Evolutionary conservation across 2,329 filamentous ascomycete genomes (phyloP).

Genomic region (Claviceps capensis): DNA sequence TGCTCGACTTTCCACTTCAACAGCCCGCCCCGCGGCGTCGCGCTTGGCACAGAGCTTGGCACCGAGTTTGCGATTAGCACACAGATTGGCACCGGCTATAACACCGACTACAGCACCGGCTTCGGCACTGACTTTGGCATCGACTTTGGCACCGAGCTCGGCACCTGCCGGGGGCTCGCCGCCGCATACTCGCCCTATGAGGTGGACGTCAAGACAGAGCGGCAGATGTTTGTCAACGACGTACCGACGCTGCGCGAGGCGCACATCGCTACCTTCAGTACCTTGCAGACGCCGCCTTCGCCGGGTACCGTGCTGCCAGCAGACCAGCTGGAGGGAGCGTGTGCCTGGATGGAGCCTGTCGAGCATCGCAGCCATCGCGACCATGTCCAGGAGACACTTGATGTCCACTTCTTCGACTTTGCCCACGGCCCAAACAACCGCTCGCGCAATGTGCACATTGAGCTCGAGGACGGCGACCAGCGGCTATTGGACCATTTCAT

Average conservation of each 20-base stretch:
- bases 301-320: conserved; percentile 52
- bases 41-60: conserved; percentile 33
- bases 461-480: conserved; percentile 79
- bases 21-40: conserved; percentile 33
- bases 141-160: conserved; percentile 31
- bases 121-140: neutral
- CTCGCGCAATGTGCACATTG: conserved; percentile 57
- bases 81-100: too few species aligned
- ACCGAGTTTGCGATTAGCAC: conserved; percentile 27
- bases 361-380: conserved; percentile 10
- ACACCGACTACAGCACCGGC: too few species aligned
- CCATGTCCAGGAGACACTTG: conserved; percentile 43
- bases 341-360: conserved; percentile 30
- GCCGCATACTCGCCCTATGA: conserved; percentile 67
- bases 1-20: conserved; percentile 64
- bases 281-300: conserved; percentile 68
- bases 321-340: conserved; percentile 31
- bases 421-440: conserved; percentile 51
- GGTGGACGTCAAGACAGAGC: conserved; percentile 89
- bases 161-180: conserved; percentile 40
- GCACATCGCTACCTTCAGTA: conserved; percentile 82
- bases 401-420: conserved; percentile 76
- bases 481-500: conserved; percentile 84
- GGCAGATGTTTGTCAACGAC: conserved; percentile 87
- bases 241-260: conserved; percentile 76